Conservation (phyloP, 768 basidiomycete genomes). For the Termitomyces heimii region DNA sequence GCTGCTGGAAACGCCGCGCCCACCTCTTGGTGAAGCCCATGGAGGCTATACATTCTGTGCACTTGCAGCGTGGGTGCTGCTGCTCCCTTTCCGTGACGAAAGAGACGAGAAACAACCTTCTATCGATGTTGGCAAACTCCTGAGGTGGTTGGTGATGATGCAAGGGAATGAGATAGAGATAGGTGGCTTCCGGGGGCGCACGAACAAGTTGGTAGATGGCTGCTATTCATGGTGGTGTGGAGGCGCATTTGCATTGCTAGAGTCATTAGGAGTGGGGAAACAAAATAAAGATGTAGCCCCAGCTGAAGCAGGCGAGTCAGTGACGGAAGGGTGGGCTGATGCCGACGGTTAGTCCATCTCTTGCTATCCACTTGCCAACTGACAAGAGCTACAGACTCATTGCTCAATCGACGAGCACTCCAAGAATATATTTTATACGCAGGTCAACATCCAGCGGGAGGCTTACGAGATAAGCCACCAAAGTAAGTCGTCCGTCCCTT, state of each 20-base stretch:
- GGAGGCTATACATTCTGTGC: constrained; percentile 98
- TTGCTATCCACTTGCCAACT: neutral
- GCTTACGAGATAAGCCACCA: constrained; percentile 91
- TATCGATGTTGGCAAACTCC: constrained; percentile 54
- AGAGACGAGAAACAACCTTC: constrained; percentile 21
- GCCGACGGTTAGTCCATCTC: constrained; percentile 46
- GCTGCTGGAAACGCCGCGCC: constrained; percentile 36
- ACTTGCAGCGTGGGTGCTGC: constrained; percentile 75
- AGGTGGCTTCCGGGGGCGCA: constrained; percentile 89
- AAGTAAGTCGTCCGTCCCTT: constrained; percentile 49
- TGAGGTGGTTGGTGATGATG: constrained; percentile 83
- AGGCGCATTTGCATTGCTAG: constrained; percentile 75
- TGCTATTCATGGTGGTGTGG: constrained; percentile 99
- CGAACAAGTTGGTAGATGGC: constrained; percentile 98
- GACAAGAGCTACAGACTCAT: constrained; percentile 22
- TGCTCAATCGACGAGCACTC: constrained; percentile 64
- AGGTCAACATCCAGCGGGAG: constrained; percentile 81
- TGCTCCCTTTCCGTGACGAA: constrained; percentile 48
- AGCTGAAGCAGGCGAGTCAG: constrained; percentile 17
- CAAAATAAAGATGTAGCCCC: constrained; percentile 27
- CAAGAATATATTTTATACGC: constrained; percentile 86
- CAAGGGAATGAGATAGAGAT: constrained; percentile 80
- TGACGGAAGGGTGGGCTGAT: constrained; percentile 60
- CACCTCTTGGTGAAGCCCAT: constrained; percentile 91
- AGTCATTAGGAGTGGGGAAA: constrained; percentile 44